These are phyloP conservation scores for Pseudozyma sp. DNA, from an alignment of 1,284 basidiomycete species.

Conservation along the genomic window DNA sequence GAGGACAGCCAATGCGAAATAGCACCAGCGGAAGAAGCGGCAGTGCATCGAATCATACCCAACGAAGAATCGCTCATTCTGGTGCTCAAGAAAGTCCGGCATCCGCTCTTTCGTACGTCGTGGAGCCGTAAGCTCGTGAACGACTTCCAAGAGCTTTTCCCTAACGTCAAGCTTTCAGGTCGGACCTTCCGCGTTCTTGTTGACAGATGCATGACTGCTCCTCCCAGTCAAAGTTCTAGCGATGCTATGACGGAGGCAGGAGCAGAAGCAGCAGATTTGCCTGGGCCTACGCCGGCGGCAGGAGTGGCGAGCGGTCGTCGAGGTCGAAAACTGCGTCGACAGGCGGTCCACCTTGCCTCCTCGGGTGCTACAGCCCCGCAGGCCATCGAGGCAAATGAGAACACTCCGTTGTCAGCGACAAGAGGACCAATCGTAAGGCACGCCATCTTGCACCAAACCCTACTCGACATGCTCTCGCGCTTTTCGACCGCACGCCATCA, in stretches of 20 bases:
- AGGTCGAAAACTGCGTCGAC: conserved; percentile 17
- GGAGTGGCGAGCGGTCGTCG: conserved; percentile 18
- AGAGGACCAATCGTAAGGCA: conserved; percentile 18
- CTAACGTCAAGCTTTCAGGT: conserved; percentile 15
- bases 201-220: conserved; percentile 16
- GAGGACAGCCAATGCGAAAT: background rate
- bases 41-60: background rate
- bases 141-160: conserved; percentile 24
- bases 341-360: background rate
- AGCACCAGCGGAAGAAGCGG: background rate
- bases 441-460: conserved; percentile 9
- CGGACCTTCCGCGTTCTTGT: conserved; percentile 24
- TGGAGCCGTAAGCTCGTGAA: conserved; percentile 28
- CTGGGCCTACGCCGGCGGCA: background rate
- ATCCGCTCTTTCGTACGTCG: conserved; percentile 28
- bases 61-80: conserved; percentile 39
- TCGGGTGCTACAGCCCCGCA: background rate
- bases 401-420: background rate
- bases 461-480: conserved; percentile 16
- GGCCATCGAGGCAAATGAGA: background rate
- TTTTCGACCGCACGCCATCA: background rate
- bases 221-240: background rate
- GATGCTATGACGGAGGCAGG: background rate
- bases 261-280: background rate
- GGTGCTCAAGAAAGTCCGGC: conserved; percentile 28